Base-by-base conservation (phyloP, 257 asterid species). In the Apocynum venetum region DNA sequence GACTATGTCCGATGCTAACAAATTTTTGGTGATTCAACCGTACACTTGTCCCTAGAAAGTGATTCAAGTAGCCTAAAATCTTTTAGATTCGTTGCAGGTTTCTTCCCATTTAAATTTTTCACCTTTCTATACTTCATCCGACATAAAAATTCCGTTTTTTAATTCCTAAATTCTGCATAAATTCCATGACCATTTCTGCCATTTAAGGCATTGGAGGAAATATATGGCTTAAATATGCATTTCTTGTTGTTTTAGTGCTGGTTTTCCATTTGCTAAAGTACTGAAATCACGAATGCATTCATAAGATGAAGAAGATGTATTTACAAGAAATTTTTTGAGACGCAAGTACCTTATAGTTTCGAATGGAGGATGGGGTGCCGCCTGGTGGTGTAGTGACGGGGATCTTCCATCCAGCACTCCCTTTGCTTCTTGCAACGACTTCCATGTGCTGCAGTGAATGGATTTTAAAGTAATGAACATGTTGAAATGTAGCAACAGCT, bases 21-120 rank as follows among this genome's bases (percentile, higher is more conserved):
- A 25, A 25, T 25, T 25, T 25, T 25, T 25, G 31, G 31, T 0
- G 31, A 25, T 85, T 14, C n/a, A 43, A 75, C 71, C 57, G 71
- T 87, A 80, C 96, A 86, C 89, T 82, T 88, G 92, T 85, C 88
- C 84, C 76, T 31, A 64, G 72, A 74, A 25, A 40, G 72, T 57
- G 67, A 64, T 72, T 48, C 78, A 40, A 56, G 71, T 76, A 74
- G 68, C 25, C 55, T 72, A 82, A 11, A n/a, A 11, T 81, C 84
- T 80, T 87, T 74, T 89, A 88, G 92, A 89, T 90, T 82, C 88
- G 80, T 20, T 81, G 43, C 35, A 35, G 6, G 41, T 11, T 36
- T 25, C 75, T 35, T 38, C 35, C 12, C 59, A 52, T 46, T 76
- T 55, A 35, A 8, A 43, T 41, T 25, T 44, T 44, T 43, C 78